phyloP scores from a whole-genome alignment of 805 yeast genomes.

The Metschnikowia anglica region DNA sequence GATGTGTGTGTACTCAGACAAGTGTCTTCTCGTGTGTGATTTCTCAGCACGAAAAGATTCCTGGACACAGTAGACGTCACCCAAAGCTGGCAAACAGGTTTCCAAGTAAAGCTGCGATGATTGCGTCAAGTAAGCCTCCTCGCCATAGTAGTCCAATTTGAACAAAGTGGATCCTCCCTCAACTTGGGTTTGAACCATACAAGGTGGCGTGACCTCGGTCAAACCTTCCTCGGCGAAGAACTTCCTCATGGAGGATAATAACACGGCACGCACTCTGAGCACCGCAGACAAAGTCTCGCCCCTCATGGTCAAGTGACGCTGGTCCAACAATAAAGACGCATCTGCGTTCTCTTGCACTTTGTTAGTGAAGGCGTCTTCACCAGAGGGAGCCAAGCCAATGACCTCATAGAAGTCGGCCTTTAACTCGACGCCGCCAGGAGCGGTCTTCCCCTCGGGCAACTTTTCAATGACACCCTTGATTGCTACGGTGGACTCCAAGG shows the following conservation, averaged over 20 bases:
- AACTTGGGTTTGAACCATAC: constrained; percentile 99
- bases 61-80: constrained; percentile 96
- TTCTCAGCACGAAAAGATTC: constrained; percentile 99
- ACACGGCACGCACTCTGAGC: constrained; percentile 88
- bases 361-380: constrained; percentile 94
- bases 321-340: constrained; percentile 88
- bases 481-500: constrained; percentile 82
- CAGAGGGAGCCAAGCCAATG: constrained; percentile 92
- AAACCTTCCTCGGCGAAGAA: constrained; percentile 72
- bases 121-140: constrained; percentile 94
- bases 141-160: constrained; percentile 91
- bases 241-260: constrained; percentile 71
- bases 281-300: constrained; percentile 93
- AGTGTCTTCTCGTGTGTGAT: constrained; percentile 97
- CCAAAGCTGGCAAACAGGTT: constrained; percentile 92
- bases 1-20: constrained; percentile 94
- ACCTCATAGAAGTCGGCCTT: constrained; percentile 86
- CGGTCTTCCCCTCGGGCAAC: constrained; percentile 93
- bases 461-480: constrained; percentile 78
- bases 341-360: constrained; percentile 91
- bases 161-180: constrained; percentile 98
- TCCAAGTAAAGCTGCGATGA: constrained; percentile 95
- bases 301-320: constrained; percentile 92
- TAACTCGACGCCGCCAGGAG: constrained; percentile 97
- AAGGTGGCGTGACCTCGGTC: constrained; percentile 96